These are phyloP conservation scores for Hymenoscyphus scutula DNA, from an alignment of 2,329 filamentous ascomycete species.

Conservation along the genomic window DNA sequence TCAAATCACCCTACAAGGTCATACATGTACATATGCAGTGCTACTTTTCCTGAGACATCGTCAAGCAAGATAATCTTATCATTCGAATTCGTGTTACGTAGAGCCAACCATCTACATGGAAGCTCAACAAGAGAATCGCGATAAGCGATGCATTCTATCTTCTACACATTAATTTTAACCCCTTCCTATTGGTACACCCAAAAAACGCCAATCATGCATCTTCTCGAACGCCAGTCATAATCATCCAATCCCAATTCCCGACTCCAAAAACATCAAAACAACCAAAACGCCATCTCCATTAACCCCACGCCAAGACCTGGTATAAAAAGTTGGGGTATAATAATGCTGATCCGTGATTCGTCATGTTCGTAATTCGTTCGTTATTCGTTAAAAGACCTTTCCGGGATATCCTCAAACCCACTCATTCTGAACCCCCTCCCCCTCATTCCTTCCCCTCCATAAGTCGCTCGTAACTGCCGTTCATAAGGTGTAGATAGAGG, in stretches of 20 bases:
- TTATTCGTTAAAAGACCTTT: slow-evolving; percentile 25
- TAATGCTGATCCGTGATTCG: slow-evolving; percentile 10
- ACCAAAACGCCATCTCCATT: slow-evolving; percentile 17
- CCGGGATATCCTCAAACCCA: slow-evolving; percentile 32
- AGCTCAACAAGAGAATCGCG: slow-evolving; percentile 8
- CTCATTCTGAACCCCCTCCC: slow-evolving; percentile 17
- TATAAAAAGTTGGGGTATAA: slow-evolving; percentile 2
- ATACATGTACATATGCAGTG: neutral
- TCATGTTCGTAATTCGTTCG: slow-evolving; percentile 17
- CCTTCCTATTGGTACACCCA: slow-evolving; percentile 22
- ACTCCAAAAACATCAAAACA: too few species aligned
- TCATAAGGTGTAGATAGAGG: slow-evolving; percentile 46
- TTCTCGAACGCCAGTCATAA: slow-evolving; percentile 12
- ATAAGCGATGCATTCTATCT: slow-evolving; percentile 8
- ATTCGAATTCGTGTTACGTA: slow-evolving; percentile 13
- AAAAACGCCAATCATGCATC: slow-evolving; percentile 19
- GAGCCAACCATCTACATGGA: neutral
- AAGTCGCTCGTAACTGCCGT: slow-evolving; percentile 36
- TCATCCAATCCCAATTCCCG: slow-evolving; percentile 25
- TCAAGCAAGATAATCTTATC: slow-evolving; percentile 10
- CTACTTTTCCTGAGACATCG: neutral
- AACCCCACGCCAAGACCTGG: slow-evolving; percentile 9
- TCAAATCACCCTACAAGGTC: too few species aligned
- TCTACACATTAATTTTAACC: slow-evolving; percentile 7
- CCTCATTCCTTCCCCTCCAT: slow-evolving; percentile 25